Conservation (phyloP, 257 asterid genomes). For the Prunella vulgaris region DNA sequence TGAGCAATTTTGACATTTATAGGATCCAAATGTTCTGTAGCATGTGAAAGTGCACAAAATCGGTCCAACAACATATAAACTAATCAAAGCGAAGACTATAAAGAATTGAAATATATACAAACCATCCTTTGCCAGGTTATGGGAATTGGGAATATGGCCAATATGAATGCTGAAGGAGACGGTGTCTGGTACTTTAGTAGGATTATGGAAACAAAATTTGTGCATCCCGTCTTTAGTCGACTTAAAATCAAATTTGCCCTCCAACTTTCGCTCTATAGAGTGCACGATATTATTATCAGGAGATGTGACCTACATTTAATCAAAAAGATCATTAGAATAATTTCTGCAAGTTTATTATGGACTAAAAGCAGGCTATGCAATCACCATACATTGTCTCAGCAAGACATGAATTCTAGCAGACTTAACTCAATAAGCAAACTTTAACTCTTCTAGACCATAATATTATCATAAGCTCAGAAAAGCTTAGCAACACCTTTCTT, state of each 20-base stretch:
- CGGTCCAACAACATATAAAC: not conserved
- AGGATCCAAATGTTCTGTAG: constrained; percentile 74
- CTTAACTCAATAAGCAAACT: not conserved
- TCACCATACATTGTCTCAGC: not conserved
- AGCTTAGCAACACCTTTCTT: not conserved
- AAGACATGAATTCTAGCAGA: not conserved
- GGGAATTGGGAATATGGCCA: constrained; percentile 76
- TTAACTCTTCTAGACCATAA: not conserved
- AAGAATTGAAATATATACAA: constrained; percentile 15
- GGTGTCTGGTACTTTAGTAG: constrained; percentile 58
- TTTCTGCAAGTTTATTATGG: not conserved
- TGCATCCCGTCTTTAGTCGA: constrained; percentile 76
- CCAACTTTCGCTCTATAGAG: constrained; percentile 54
- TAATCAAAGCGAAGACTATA: not conserved
- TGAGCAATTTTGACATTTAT: constrained; percentile 79
- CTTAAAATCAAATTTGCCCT: constrained; percentile 80
- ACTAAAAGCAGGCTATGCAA: not conserved
- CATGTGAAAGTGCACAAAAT: not conserved
- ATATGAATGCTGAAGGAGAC: constrained; percentile 83
- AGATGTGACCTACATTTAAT: constrained; percentile 57
- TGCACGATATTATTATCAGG: constrained; percentile 52
- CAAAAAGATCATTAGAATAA: not conserved
- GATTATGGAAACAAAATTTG: constrained; percentile 88
- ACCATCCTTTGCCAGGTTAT: constrained; percentile 89
- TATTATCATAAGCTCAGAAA: not conserved